Base-by-base conservation (phyloP, 257 asterid genomes). In the Cinchona pubescens region DNA sequence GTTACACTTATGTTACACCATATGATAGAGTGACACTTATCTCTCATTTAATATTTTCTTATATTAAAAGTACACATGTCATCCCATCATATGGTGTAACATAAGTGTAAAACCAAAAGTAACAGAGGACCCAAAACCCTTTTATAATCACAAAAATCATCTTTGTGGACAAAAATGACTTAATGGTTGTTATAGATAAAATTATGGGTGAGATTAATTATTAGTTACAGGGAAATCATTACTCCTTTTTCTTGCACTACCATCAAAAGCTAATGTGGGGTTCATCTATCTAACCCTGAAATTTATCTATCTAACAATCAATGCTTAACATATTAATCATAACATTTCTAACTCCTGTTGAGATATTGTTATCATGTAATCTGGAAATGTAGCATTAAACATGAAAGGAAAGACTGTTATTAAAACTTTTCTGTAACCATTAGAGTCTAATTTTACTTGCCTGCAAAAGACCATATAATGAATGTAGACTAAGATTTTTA, bases 391-490 rank as follows among this genome's bases (percentile, higher is more conserved):
- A 51, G 51, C 4, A 27, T 32, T 49, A 40, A 72, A n/a, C n/a
- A n/a, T n/a, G n/a, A n/a, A n/a, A n/a, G n/a, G n/a, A n/a, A n/a
- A n/a, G n/a, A 62, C 42, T 25, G 7, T 59, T n/a, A 62, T 27
- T n/a, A 21, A 65, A 29, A 18, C 9, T 0, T 15, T 25, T 62
- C 62, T 30, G 10, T 43, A 2, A 16, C 43, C 3, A 75, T 75
- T 25, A 67, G 45, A 76, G 35, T 58, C 5, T 70, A 10, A 23
- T 25, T 48, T 25, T 62, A 66, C 42, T 78, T 87, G 83, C 97
- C 97, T 94, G 93, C 45, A 86, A 75, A 38, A 81, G 76, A 65
- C 83, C 88, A 82, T n/a, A n/a, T n/a, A n/a, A n/a, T 94, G 98
- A 55, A 76, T n/a, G n/a, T n/a, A n/a, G n/a, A n/a, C n/a, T n/a